phyloP scores from a whole-genome alignment of 2,329 filamentous ascomycete genomes.

The Didymella keratinophila region DNA sequence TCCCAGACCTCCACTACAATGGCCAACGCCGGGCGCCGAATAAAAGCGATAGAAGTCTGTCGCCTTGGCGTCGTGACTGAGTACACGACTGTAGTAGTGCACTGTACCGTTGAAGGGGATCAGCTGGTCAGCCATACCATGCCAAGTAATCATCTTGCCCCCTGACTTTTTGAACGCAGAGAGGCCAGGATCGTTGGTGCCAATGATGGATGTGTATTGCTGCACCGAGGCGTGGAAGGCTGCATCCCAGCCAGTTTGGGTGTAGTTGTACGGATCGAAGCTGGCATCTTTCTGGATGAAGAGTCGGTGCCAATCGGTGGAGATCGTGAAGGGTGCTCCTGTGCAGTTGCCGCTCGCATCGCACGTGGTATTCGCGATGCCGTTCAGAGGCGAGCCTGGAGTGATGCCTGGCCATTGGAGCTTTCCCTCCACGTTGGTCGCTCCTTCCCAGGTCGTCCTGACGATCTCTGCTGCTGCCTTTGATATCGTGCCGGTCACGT shows the following conservation, averaged over 20 bases:
- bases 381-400: slow-evolving; percentile 2
- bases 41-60: slow-evolving; percentile 36
- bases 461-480: slow-evolving; percentile 10
- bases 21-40: slow-evolving; percentile 28
- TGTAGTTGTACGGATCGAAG: slow-evolving; percentile 11
- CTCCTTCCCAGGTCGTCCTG: slow-evolving; percentile 23
- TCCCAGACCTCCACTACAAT: slow-evolving; percentile 30
- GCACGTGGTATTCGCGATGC: slow-evolving; percentile 17
- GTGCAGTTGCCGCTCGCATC: slow-evolving; percentile 19
- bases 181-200: slow-evolving; percentile 27
- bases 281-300: slow-evolving; percentile 27
- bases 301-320: slow-evolving; percentile 21
- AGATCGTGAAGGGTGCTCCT: background rate
- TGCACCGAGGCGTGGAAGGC: slow-evolving; percentile 17
- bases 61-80: slow-evolving; percentile 20
- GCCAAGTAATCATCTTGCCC: slow-evolving; percentile 36
- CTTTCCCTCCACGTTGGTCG: slow-evolving; percentile 19
- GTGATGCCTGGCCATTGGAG: slow-evolving; percentile 9
- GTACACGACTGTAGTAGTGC: slow-evolving; percentile 27
- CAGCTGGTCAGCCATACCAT: slow-evolving; percentile 29
- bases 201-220: slow-evolving; percentile 28
- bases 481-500: slow-evolving; percentile 5
- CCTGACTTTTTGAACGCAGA: slow-evolving; percentile 28
- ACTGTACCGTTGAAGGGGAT: slow-evolving; percentile 21
- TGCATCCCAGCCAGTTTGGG: slow-evolving; percentile 4